Evolutionary conservation across 116 monocot genomes (phyloP), one percentile per base, ranked within the genome.

Genomic region (Iris pallida): DNA sequence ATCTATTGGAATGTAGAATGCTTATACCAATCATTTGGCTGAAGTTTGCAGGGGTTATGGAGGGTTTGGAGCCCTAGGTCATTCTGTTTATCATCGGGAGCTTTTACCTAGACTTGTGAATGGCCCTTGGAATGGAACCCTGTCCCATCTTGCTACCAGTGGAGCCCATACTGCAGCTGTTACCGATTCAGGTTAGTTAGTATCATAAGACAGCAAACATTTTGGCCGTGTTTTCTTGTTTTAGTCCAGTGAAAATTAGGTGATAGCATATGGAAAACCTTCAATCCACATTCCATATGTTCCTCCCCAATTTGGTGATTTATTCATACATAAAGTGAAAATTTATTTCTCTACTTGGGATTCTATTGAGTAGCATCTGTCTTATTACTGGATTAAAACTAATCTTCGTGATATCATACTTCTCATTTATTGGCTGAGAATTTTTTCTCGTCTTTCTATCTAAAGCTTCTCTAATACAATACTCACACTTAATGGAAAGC

Each of bases 11-110:
- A 43, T 16, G 48, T 53, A 17, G 64, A 48, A 63, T 79, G 68
- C 71, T 71, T 16, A 30, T 45, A 73, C 59, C 53, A 76, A 56
- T 88, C 44, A 71, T 63, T 74, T 82, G 73, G 20, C 68, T 79
- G 62, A 83, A 91, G 80, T 76, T 84, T 91, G 66, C 86, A 96
- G 96, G 96, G 96, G 96, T 66, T 96, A 96, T 71, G 96, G 92
- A 81, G 96, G 96, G 59, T 96, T 96, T 81, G 96, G 92, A 54
- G 96, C 96, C 53, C 81, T 96, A 43, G 96, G 96, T 17, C 96
- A 96, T 78, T 89, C 82, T 60, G 91, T 96, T 55, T 92, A 96
- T 69, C 78, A 80, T 14, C 92, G 92, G 70, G 96, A 96, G 63
- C 71, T 96, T 60, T 68, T 89, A 63, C 96, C 96, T 69, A 85